Evolutionary conservation across 306 rosid genomes (phyloP), one percentile per base, ranked within the genome.

Genomic region (Rosa multiflora): DNA sequence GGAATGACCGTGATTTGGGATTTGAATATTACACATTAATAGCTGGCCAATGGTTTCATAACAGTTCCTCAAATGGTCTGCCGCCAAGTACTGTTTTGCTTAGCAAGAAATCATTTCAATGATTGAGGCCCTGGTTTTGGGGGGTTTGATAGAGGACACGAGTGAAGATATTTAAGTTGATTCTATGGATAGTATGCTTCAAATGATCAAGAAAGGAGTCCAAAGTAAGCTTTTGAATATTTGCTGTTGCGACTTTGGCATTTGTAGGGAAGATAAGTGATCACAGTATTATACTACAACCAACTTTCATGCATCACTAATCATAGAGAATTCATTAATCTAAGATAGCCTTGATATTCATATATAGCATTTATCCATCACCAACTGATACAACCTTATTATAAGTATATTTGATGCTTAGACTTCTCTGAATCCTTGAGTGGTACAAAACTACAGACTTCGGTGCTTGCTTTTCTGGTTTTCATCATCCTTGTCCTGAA

Each of bases 191-290:
- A 6, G 0, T 17, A 32, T 1, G 15, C 40, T 11, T n/a, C 67
- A 73, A 73, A 37, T 74, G 67, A 40, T 40, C 78, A 13, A 42
- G 37, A 39, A 12, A 74, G 26, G 56, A 74, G 69, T 23, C 68
- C 6, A 4, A 29, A 11, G 42, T 12, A 49, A 29, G 64, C 48
- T 68, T 67, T 20, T 68, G 32, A 40, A 67, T 3, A 17, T 51
- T 17, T 52, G 26, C 76, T 73, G 76, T 35, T 72, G 76, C 5
- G 2, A 68, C 2, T 67, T 67, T 7, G 26, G 26, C 23, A 26
- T 48, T 46, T 37, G 2, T 21, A 29, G 6, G 15, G 76, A 72
- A 72, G 76, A 51, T 48, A 9, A 29, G 5, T 51, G 17, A 40
- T 35, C 13, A 62, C 68, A 62, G 68, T 4, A 29, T 62, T 23